Conservation (phyloP, 768 basidiomycete species). For the Podaxis sp. region DNA sequence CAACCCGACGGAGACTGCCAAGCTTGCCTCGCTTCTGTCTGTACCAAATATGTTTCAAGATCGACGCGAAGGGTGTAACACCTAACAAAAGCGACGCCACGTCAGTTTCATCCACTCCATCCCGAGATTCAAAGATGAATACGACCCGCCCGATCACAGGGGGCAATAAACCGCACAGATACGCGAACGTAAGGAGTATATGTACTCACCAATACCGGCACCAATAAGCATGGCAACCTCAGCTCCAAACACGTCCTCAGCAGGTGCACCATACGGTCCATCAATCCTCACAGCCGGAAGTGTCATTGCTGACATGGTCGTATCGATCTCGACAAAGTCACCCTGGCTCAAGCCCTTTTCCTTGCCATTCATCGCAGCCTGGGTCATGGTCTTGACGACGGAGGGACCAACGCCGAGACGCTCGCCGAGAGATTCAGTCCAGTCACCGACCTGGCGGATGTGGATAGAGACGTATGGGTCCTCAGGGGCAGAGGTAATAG, state of each 20-base stretch:
- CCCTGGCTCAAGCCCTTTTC: slow-evolving; percentile 70
- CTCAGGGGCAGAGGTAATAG: slow-evolving; percentile 92
- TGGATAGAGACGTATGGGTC: slow-evolving; percentile 92
- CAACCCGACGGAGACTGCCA: slow-evolving; percentile 82
- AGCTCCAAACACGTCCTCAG: slow-evolving; percentile 84
- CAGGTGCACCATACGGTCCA: slow-evolving; percentile 91
- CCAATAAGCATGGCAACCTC: slow-evolving; percentile 92
- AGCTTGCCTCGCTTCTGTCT: slow-evolving; percentile 76
- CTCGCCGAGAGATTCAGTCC: slow-evolving; percentile 79
- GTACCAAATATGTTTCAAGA: slow-evolving; percentile 96
- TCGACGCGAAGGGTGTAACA: slow-evolving; percentile 93
- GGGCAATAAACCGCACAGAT: neutral
- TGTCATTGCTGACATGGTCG: slow-evolving; percentile 41
- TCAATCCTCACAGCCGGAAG: slow-evolving; percentile 80
- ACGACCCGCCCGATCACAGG: neutral
- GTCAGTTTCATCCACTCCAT: neutral
- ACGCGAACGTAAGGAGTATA: neutral
- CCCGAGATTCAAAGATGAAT: neutral
- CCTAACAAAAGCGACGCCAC: slow-evolving; percentile 35
- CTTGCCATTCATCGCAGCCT: slow-evolving; percentile 72
- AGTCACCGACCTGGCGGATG: slow-evolving; percentile 93
- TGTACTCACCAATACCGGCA: slow-evolving; percentile 80
- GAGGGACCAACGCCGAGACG: slow-evolving; percentile 81
- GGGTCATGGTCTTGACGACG: slow-evolving; percentile 76
- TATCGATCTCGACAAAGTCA: slow-evolving; percentile 79